Conservation (phyloP, 2,329 filamentous ascomycete species). For the Lojkania enalia region DNA sequence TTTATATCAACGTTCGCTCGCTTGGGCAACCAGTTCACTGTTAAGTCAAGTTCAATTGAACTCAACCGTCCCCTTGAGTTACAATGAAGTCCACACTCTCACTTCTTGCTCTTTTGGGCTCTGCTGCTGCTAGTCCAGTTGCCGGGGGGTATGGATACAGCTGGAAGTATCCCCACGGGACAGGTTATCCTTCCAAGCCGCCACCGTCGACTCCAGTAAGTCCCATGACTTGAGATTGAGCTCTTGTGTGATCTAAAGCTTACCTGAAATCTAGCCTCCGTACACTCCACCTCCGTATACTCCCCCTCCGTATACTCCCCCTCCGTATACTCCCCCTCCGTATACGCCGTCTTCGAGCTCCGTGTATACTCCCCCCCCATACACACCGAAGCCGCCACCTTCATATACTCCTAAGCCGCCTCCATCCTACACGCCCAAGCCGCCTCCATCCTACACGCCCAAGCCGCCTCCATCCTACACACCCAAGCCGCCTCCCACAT, state of each 20-base stretch:
- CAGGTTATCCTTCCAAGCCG: too few relatives aligned
- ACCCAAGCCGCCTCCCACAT: not conserved
- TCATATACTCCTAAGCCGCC: too few relatives aligned
- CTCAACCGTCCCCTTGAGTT: slow-evolving; percentile 17
- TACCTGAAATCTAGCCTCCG: too few relatives aligned
- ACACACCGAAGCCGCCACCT: not conserved
- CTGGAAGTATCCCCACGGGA: not conserved
- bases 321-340: slow-evolving; percentile 10
- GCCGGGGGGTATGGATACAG: slow-evolving; percentile 7
- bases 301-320: slow-evolving; percentile 6
- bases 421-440: too few relatives aligned
- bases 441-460: too few relatives aligned
- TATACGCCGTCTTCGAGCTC: slow-evolving; percentile 3
- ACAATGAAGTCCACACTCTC: slow-evolving; percentile 38
- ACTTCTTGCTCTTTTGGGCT: slow-evolving; percentile 38
- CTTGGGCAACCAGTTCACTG: slow-evolving; percentile 12
- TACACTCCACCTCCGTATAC: slow-evolving; percentile 10
- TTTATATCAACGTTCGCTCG: slow-evolving; percentile 26
- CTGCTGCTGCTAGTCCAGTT: slow-evolving; percentile 24
- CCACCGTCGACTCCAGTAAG: too few relatives aligned
- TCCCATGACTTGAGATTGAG: too few relatives aligned
- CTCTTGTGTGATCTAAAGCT: too few relatives aligned
- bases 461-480: not conserved
- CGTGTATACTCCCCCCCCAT: slow-evolving; percentile 12
- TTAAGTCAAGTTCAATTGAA: slow-evolving; percentile 11